phyloP scores from a whole-genome alignment of 208 protist genomes.

The Vickermania spadyakhi region DNA sequence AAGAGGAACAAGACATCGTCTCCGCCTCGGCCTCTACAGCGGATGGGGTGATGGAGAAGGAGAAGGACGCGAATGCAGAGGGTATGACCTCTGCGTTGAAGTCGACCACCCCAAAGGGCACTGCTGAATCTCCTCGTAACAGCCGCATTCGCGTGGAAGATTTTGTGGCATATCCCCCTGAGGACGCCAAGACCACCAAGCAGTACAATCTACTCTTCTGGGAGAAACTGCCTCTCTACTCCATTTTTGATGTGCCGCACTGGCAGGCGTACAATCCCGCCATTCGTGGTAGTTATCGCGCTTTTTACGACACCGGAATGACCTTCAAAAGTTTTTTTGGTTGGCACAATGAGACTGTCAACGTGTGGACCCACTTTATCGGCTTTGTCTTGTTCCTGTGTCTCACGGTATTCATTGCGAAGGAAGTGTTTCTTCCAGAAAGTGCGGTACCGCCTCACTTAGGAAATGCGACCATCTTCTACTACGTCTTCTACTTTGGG shows the following conservation, averaged over 20 bases:
- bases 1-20: neutral
- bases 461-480: conserved; percentile 7
- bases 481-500: conserved; percentile 21
- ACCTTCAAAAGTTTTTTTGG: conserved; percentile 53
- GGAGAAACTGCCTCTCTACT: conserved; percentile 33
- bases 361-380: conserved; percentile 76
- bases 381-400: conserved; percentile 53
- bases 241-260: conserved; percentile 19
- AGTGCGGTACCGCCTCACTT: conserved; percentile 10
- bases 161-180: conserved; percentile 2
- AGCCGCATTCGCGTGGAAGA: neutral
- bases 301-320: conserved; percentile 43
- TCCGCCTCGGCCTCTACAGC: neutral
- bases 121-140: conserved; percentile 5
- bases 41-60: neutral
- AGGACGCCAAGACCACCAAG: neutral
- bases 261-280: conserved; percentile 40
- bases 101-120: neutral
- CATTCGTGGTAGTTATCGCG: conserved; percentile 54
- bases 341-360: conserved; percentile 84
- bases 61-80: neutral
- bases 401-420: conserved; percentile 32
- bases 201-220: conserved; percentile 12
- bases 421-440: conserved; percentile 16
- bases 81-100: neutral